Conservation (phyloP, 352 stramenopile genomes). For the Pythium guiyangense region DNA sequence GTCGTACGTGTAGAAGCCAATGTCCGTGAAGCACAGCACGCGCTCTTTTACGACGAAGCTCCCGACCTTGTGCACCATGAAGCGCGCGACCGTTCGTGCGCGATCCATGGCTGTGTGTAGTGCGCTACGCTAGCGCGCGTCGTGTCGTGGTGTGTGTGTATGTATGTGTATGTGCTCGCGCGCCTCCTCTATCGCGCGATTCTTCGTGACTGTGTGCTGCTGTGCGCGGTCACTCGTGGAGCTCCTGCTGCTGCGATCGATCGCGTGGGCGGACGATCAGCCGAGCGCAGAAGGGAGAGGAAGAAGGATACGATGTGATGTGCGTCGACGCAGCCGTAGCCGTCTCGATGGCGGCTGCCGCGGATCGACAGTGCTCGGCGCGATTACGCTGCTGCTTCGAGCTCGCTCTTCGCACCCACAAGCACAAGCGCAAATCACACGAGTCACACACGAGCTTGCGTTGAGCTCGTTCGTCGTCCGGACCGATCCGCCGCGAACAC, state of each 20-base stretch:
- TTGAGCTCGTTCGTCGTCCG: background rate
- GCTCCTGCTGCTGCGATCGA: background rate
- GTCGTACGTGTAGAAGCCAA: slow-evolving; percentile 71
- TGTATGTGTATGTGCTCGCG: background rate
- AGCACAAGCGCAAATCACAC: background rate
- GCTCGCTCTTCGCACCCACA: background rate
- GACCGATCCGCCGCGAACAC: background rate
- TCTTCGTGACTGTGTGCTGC: background rate
- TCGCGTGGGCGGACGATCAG: background rate
- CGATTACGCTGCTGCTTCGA: background rate
- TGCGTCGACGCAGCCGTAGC: background rate
- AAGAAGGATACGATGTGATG: background rate
- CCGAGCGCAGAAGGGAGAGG: background rate
- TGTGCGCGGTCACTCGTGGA: background rate
- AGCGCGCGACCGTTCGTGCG: slow-evolving; percentile 62
- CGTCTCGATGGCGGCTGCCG: too few relatives aligned
- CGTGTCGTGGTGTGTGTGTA: too few relatives aligned
- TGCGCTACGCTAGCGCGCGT: background rate
- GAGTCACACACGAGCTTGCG: background rate
- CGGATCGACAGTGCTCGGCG: background rate
- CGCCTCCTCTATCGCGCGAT: background rate
- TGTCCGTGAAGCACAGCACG: slow-evolving; percentile 73
- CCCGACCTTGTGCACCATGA: slow-evolving; percentile 83
- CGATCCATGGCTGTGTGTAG: slow-evolving; percentile 33
- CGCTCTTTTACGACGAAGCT: slow-evolving; percentile 81